These are phyloP conservation scores for Myxozyma vanderwaltii DNA, from an alignment of 805 yeast genomes.

Conservation along the genomic window DNA sequence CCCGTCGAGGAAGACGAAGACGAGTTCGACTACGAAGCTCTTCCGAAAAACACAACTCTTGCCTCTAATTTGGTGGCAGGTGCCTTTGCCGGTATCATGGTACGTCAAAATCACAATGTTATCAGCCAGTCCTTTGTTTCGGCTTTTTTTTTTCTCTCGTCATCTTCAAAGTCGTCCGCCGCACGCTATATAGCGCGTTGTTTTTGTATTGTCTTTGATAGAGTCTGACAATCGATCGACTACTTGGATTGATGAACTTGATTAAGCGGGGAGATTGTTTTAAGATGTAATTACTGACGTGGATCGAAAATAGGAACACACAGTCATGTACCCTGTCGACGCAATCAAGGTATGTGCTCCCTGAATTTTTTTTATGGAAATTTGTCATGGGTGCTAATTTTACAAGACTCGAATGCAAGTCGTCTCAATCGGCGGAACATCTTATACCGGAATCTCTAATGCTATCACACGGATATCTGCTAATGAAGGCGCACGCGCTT, in stretches of 20 bases:
- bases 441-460: constrained; percentile 53
- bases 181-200: background rate
- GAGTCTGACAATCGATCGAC: background rate
- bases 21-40: constrained; percentile 78
- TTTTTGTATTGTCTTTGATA: background rate
- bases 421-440: constrained; percentile 28
- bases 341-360: constrained; percentile 61
- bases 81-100: constrained; percentile 97
- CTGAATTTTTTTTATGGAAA: background rate
- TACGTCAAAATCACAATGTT: constrained; percentile 4
- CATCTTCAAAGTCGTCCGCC: background rate
- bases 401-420: constrained; percentile 86
- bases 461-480: constrained; percentile 78
- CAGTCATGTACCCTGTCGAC: constrained; percentile 95
- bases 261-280: too few relatives aligned
- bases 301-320: constrained; percentile 60
- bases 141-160: background rate
- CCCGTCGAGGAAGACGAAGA: constrained; percentile 28
- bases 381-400: background rate
- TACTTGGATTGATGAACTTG: too few relatives aligned
- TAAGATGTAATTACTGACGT: background rate
- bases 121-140: background rate
- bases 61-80: constrained; percentile 86
- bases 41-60: constrained; percentile 84
- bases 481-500: constrained; percentile 81